Base-by-base conservation (phyloP, 2,329 filamentous ascomycete species). In the Paecilomyces niveus region DNA sequence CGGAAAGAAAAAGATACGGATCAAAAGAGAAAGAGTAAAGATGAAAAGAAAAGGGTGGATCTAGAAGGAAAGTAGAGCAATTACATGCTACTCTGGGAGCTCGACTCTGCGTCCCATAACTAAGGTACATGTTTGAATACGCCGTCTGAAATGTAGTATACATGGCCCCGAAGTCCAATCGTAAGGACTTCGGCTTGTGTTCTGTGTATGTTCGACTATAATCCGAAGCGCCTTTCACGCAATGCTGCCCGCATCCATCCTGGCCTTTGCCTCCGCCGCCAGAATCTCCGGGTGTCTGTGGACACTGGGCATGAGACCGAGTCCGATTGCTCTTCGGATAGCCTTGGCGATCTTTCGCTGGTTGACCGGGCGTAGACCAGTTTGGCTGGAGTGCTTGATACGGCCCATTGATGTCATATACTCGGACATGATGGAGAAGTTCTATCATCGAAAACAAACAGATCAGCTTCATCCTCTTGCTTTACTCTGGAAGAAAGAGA, bases 281-380 rank as follows among this genome's bases (percentile, higher is more conserved):
- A 96, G 73, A 58, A 96, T 80, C 74, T 95, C 89, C 3, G 94
- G 94, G 77, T 99, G 94, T 64, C 81, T 80, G 78, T 99, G 90
- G 57, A 95, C 88, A 72, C 88, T 95, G 24, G 94, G 94, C 83
- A 97, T 92, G 61, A 97, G 80, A 15, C 94, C 94, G 70, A 97
- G 83, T 1, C 92, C 94, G 67, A 97, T 88, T 21, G 90, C 88
- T 66, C 94, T 84, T 64, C 94, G 82, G 67, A 99, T 89, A 56
- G 95, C 93, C 80, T 95, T 97, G 62, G 93, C 89, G 71, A 99
- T 86, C 77, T 89, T 92, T 65, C 94, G 84, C 80, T 99, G 94
- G 80, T 97, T 97, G 64, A 90, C 88, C 2, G 89, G 89, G 58
- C 90, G 84, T 61, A 99, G 80, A 13, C 90, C 91, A 0, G 92